Evolutionary conservation across 163 green algal genomes (phyloP), one percentile per base, ranked within the genome.

Genomic region (Scenedesmus sp.): DNA sequence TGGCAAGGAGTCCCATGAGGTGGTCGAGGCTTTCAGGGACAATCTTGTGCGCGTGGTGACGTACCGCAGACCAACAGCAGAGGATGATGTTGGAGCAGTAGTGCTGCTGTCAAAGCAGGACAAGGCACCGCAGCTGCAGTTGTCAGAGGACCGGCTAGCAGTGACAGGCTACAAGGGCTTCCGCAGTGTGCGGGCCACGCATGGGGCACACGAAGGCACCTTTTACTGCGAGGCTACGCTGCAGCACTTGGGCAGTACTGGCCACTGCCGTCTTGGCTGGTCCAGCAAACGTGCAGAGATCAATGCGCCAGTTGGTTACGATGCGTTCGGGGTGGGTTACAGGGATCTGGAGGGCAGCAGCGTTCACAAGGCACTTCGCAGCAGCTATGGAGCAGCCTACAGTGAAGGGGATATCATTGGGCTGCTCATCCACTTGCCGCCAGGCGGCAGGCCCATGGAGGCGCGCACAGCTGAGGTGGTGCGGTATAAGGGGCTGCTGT

Each of bases 201-300:
- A 97, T 92, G 94, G 94, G 37, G 85, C 89, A 3, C 83, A 93
- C 83, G 49, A 44, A 1, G 89, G 80, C 59, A 92, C 83, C 35
- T 97, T 93, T 87, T 98, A 98, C 91, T 98, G 95, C 72, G 96
- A 98, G 84, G 95, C 94, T 18, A 91, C 87, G 26, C 70, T 98
- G 51, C 82, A 73, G 40, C 92, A 94, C 59, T 88, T 98, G 26
- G 96, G 96, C 12, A 33, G 83, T 16, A 97, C 70, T 40, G 92
- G 94, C 42, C 96, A 97, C 89, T 93, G 87, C 43, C 93, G 95
- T 1, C 42, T 97, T 0, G 96, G 96, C 35, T 97, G 94, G 93
- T 93, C 91, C 70, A 97, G 93, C 0, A 92, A 93, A 42, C 88
- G 93, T 33, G 94, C 93, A 22, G 96, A 98, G 88, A 85, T 98